These are phyloP conservation scores for Penicillium salamii DNA, from an alignment of 495 filamentous ascomycete species.

Conservation along the genomic window DNA sequence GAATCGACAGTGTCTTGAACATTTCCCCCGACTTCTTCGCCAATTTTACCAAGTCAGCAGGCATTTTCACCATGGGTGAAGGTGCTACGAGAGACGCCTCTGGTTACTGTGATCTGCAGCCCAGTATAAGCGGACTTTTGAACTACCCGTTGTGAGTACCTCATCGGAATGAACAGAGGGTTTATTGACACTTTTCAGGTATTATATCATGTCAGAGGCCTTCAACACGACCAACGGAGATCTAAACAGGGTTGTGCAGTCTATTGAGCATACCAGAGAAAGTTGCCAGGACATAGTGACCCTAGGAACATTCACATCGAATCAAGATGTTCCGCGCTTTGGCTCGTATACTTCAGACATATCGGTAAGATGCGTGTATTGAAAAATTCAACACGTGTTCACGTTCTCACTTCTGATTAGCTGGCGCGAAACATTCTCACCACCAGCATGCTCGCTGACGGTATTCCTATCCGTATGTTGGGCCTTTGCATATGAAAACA, in stretches of 20 bases:
- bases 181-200: slow-evolving; percentile 62
- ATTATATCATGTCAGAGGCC: slow-evolving; percentile 53
- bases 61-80: slow-evolving; percentile 64
- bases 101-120: slow-evolving; percentile 59
- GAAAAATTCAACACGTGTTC: slow-evolving; percentile 4
- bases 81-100: slow-evolving; percentile 55
- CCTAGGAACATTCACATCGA: slow-evolving; percentile 66
- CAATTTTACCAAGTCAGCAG: slow-evolving; percentile 55
- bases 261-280: slow-evolving; percentile 38
- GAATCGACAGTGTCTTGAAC: slow-evolving; percentile 69
- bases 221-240: slow-evolving; percentile 48
- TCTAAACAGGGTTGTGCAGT: slow-evolving; percentile 48
- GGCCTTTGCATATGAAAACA: background rate
- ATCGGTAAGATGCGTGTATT: slow-evolving; percentile 26
- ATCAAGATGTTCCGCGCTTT: slow-evolving; percentile 66
- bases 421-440: slow-evolving; percentile 64
- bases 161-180: slow-evolving; percentile 22
- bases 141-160: slow-evolving; percentile 60
- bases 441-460: slow-evolving; percentile 62
- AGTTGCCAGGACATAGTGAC: slow-evolving; percentile 53
- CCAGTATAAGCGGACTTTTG: slow-evolving; percentile 49
- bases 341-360: slow-evolving; percentile 37
- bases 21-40: slow-evolving; percentile 62
- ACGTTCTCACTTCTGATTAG: slow-evolving; percentile 18
- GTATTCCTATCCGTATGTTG: slow-evolving; percentile 45